Base-by-base conservation (phyloP, 2,329 filamentous ascomycete species). In the Raffaelea albimanens region DNA sequence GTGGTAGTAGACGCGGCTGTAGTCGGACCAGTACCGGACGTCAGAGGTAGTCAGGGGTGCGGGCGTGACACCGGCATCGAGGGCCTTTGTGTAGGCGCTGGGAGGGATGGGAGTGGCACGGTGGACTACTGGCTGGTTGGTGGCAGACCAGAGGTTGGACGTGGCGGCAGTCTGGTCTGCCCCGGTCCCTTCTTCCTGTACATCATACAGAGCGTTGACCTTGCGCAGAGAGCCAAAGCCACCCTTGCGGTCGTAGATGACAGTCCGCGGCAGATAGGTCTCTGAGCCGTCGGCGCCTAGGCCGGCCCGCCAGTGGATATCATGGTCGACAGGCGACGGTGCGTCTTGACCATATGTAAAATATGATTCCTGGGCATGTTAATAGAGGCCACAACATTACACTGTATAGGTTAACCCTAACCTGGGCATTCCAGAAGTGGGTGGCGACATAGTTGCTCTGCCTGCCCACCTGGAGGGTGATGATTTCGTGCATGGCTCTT, bases 21-120 rank as follows among this genome's bases (percentile, higher is more conserved):
- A 97, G 64, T 98, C 93, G 29, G 89, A 95, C 91, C 93, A 98
- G 67, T 93, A 97, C 46, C 88, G 80, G n/a, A 97, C 85, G 11
- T 78, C 76, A 7, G 81, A 76, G 1, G 80, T 72, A 1, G 75
- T 83, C 19, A 95, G 73, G 40, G 52, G 44, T 45, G 85, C 77
- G 5, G 82, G 73, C 3, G 76, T 63, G 5, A 76, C 61, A 20
- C 88, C 89, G 25, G 79, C 67, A 56, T 96, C 86, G 3, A 97
- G 78, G 53, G 81, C 84, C 58, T 79, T 75, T 59, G 94, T 88
- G 63, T 95, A 97, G 42, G 80, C 71, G 59, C 79, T 88, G 50
- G 77, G 78, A 34, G 74, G 68, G 45, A 97, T 86, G 9, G 75
- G 72, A 44, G 75, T 62, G 57, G 87, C 75, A 57, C 78, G 76